These are phyloP conservation scores for Luffa aegyptiaca DNA, from an alignment of 306 rosid species.

Conservation along the genomic window DNA sequence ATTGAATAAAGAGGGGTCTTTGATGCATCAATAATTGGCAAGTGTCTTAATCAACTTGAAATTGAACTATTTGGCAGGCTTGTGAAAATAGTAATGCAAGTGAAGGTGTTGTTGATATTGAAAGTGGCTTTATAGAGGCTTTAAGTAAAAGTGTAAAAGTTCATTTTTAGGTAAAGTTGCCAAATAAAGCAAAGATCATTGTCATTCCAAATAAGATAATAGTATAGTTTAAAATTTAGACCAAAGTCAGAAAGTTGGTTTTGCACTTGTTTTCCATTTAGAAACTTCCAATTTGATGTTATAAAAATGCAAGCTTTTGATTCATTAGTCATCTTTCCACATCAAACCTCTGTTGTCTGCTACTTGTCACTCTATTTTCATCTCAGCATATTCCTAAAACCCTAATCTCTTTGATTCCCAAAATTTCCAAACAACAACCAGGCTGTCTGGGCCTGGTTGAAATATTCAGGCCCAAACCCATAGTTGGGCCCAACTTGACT, in stretches of 20 bases:
- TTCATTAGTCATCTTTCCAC: background rate
- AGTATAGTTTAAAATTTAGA: background rate
- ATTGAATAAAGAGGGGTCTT: background rate
- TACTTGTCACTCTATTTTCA: conserved; percentile 1
- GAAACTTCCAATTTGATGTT: conserved; percentile 4
- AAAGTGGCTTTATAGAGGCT: background rate
- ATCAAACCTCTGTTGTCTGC: conserved; percentile 1
- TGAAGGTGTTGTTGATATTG: background rate
- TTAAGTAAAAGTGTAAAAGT: background rate
- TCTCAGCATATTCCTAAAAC: background rate
- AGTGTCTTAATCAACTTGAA: background rate
- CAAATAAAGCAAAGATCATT: background rate
- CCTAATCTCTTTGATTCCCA: background rate
- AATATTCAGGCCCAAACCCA: background rate
- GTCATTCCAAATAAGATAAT: conserved; percentile 5
- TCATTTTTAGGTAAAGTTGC: background rate
- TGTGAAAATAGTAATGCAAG: background rate
- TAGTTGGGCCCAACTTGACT: background rate
- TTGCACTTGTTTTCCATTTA: background rate
- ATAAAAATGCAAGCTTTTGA: conserved; percentile 1
- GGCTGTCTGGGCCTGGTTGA: background rate
- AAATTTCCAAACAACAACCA: background rate
- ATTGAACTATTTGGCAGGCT: background rate
- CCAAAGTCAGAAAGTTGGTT: conserved; percentile 8
- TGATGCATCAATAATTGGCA: background rate